A percentile compares a stretch with the other conserved stretches of the same genome.
phyloP scores from a whole-genome alignment of 495 filamentous ascomycete genomes.

The Lasiosphaeriaceae sp. region DNA sequence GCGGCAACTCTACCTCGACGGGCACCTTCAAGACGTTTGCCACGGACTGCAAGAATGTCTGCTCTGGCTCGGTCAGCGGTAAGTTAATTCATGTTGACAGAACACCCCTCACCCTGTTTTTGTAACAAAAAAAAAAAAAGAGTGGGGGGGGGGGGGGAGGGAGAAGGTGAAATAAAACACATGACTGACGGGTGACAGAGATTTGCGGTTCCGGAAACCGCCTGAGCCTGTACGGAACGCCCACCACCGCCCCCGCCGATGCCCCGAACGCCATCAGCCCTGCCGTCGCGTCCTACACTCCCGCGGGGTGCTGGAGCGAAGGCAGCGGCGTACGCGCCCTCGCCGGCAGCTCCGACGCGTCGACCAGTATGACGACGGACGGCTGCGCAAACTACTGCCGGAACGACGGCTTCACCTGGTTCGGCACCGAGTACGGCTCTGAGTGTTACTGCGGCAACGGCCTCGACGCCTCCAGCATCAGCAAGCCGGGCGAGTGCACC shows the following conservation, averaged over 20 bases:
- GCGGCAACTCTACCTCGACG: conserved; percentile 45
- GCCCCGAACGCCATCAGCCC: not conserved
- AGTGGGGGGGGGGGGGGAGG: no score
- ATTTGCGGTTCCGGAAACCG: conserved; percentile 25
- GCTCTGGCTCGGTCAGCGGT: not conserved
- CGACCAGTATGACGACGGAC: conserved; percentile 6
- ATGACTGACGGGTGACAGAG: no score
- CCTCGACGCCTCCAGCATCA: conserved; percentile 7
- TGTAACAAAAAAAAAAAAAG: no score
- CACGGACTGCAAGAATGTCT: not conserved
- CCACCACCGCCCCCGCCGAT: not conserved
- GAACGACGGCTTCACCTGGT: not conserved
- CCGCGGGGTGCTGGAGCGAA: conserved; percentile 9
- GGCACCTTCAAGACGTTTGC: conserved; percentile 6
- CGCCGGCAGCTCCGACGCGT: conserved; percentile 1
- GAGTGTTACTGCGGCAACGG: conserved; percentile 14
- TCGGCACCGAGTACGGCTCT: conserved; percentile 7
- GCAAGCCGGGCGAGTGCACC: conserved; percentile 26
- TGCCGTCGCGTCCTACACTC: not conserved
- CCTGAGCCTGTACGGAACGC: conserved; percentile 1
- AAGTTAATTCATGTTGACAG: no score
- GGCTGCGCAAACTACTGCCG: conserved; percentile 3
- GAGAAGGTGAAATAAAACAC: no score
- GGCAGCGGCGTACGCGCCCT: conserved; percentile 11
- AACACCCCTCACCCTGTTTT: no score